Evolutionary conservation across 257 asterid genomes (phyloP), one percentile per base, ranked within the genome.

Genomic region (Ilex asprella): DNA sequence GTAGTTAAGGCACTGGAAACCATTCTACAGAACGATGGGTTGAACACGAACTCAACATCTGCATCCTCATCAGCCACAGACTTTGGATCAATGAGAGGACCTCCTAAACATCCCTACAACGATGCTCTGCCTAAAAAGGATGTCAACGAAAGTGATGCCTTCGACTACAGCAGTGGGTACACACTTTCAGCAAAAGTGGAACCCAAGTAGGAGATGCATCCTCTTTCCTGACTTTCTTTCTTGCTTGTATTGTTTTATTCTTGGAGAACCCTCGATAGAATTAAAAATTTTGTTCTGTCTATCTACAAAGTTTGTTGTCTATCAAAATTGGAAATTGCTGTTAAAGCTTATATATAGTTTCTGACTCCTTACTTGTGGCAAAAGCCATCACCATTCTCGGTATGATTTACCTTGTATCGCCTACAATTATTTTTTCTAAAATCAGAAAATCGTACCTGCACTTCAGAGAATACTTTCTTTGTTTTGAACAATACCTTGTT

Each of bases 51-150:
- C 67, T 82, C 96, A 51, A 78, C 94, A 21, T 85, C 99, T 3
- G 86, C 95, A 31, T 74, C 97, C 13, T 92, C 99, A 21, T 89
- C 97, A 3, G 74, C 82, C 47, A 85, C 97, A 0, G 94, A 87
- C 63, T 87, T 89, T 61, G 89, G 87, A 55, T 30, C 67, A 12
- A 73, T 75, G 11, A 85, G 75, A 43, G 75, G 73, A 65, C 72
- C 62, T 14, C 50, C 59, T 9, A 76, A 73, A 58, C 93, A 83
- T 67, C 92, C 86, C 69, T 79, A 80, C 16, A 68, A 70, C 51
- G 88, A 82, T 52, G 59, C 71, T 43, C 29, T 75, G 67, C 70
- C 78, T 39, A 72, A 66, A 59, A 83, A 70, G 66, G 72, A 67
- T 50, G 76, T 39, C 0, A 68, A 21, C 46, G 83, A 75, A 57